Evolutionary conservation across 345 rosid genomes (phyloP), one percentile per base, ranked within the genome.

Genomic region (Eucalyptus virginea): DNA sequence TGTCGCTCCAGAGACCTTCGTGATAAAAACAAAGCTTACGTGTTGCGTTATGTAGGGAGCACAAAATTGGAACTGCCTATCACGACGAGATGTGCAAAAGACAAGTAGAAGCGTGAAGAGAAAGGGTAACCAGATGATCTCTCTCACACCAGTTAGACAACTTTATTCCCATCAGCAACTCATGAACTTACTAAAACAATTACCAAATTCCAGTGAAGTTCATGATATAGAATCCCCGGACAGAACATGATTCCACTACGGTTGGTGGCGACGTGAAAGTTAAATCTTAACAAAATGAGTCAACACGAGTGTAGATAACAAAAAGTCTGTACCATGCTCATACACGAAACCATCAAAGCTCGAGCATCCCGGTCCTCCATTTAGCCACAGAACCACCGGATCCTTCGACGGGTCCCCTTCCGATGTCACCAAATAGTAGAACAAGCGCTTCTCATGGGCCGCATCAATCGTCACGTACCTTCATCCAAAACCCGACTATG

Each of bases 331-430:
- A 96, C 99, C 99, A 17, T 96, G 98, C 90, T 96, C 98, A 42
- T 96, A 97, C 21, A 97, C 91, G 88, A 97, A 96, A 14, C 96
- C 99, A 88, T 97, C 99, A 89, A 96, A 95, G 96, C 99, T 96
- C 65, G 99, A 97, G 93, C 99, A 97, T 60, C 98, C 99, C n/a
- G 99, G 99, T 88, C 99, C 99, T 87, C 99, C 99, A 89, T 96
- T 96, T 83, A 97, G 98, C 99, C 99, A 97, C 83, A 96, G 94
- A 81, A 96, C 98, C 88, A 97, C 94, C 17, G 98, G 98, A 93
- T 96, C 99, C 88, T 86, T 32, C 7, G 95, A 88, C 32, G 98
- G 95, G 86, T 95, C 94, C 91, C 96, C 88, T 92, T 97, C 95
- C 11, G 99, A 97, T 89, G 91, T 95, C 89, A 95, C 97, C 40